Percentiles rank a stretch among this genome's conserved stretches.
Conservation (phyloP, 129 eudicot species). For the Erigeron canadensis region DNA sequence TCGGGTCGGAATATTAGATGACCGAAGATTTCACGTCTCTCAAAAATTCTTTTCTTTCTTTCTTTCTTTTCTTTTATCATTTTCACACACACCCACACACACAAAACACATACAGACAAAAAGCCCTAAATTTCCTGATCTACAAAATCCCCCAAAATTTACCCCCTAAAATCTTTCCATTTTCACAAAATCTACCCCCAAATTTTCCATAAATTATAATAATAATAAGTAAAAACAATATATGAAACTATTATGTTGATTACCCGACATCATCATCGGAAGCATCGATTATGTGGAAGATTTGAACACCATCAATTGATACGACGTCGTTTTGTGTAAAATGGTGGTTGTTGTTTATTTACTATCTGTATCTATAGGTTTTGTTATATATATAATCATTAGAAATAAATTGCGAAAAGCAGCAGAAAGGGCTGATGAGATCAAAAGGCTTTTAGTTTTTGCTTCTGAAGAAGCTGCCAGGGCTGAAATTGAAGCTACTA, state of each 20-base stretch:
- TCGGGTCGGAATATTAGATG: constrained; percentile 49
- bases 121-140: constrained; percentile 53
- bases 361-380: constrained; percentile 41
- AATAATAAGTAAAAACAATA: too few relatives aligned
- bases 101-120: constrained; percentile 1
- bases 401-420: constrained; percentile 61
- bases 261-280: constrained; percentile 36
- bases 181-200: constrained; percentile 13
- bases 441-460: constrained; percentile 50
- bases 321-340: constrained; percentile 46
- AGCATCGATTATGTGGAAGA: constrained; percentile 34
- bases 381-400: constrained; percentile 18
- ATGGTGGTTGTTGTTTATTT: constrained; percentile 45
- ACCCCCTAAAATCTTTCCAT: too few relatives aligned
- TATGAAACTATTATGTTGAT: constrained; percentile 19
- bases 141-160: constrained; percentile 22
- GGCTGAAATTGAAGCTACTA: constrained; percentile 58
- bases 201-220: neutral
- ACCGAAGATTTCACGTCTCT: constrained; percentile 45
- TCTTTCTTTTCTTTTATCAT: neutral
- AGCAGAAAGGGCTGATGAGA: constrained; percentile 66
- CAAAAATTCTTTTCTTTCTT: constrained; percentile 50
- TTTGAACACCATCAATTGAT: constrained; percentile 15
- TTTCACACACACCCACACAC: constrained; percentile 16
- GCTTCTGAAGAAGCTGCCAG: constrained; percentile 72